Conservation (phyloP, 225 moss, liverwort and hornwort genomes). For the Bryum argenteum region DNA sequence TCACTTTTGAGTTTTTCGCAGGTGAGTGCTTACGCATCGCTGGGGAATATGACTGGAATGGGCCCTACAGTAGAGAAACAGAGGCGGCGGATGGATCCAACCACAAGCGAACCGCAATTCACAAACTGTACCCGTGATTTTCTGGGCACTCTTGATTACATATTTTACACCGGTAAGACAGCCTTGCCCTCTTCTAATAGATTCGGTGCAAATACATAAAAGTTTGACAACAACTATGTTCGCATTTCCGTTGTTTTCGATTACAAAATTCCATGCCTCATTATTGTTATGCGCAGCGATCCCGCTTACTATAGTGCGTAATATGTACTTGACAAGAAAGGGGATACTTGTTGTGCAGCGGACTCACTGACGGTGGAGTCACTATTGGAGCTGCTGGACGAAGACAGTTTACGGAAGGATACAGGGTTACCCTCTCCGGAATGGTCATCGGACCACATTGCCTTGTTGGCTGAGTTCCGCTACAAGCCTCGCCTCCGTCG, state of each 20-base stretch:
- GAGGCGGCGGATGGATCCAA: slow-evolving; percentile 79
- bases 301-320: neutral
- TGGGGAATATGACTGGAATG: slow-evolving; percentile 79
- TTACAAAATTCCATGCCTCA: no score
- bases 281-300: no score
- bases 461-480: slow-evolving; percentile 63
- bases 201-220: neutral
- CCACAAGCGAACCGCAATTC: slow-evolving; percentile 83
- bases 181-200: slow-evolving; percentile 7
- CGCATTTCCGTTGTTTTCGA: no score
- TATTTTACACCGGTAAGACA: slow-evolving; percentile 86
- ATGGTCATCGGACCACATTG: slow-evolving; percentile 70
- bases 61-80: slow-evolving; percentile 66
- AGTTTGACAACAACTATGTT: neutral
- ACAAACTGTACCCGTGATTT: slow-evolving; percentile 98
- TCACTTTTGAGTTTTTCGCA: slow-evolving; percentile 32
- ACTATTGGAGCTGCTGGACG: slow-evolving; percentile 61
- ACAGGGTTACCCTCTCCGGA: slow-evolving; percentile 65
- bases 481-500: slow-evolving; percentile 57
- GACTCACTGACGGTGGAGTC: slow-evolving; percentile 62
- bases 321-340: slow-evolving; percentile 1
- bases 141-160: slow-evolving; percentile 95
- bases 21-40: slow-evolving; percentile 87
- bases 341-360: slow-evolving; percentile 30
- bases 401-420: slow-evolving; percentile 62